Conservation (phyloP, 495 filamentous ascomycete species). For the Penicillium turbatum region DNA sequence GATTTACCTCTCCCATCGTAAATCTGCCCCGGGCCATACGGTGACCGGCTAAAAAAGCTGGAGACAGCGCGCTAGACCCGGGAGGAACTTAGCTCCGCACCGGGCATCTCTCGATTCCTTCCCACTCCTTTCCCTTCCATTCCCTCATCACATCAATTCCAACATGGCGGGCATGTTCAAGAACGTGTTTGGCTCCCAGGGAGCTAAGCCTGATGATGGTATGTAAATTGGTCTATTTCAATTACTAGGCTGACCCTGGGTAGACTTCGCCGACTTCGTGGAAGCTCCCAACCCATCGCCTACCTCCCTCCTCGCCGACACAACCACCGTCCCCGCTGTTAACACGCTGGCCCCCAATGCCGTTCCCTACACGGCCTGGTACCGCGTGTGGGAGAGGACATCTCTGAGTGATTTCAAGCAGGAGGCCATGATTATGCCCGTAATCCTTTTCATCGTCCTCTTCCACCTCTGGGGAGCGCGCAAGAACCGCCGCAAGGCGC, state of each 20-base stretch:
- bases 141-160: conserved; percentile 11
- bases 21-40: background rate
- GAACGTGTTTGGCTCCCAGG: conserved; percentile 60
- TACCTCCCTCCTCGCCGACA: conserved; percentile 41
- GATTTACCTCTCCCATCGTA: background rate
- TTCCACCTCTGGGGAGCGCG: conserved; percentile 80
- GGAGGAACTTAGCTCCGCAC: conserved; percentile 29
- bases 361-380: conserved; percentile 87
- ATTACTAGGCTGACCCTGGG: conserved; percentile 11
- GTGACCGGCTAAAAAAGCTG: conserved; percentile 16
- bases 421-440: conserved; percentile 75
- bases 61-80: conserved; percentile 26
- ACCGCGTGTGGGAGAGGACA: conserved; percentile 89
- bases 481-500: conserved; percentile 74
- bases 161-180: conserved; percentile 66
- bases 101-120: conserved; percentile 19
- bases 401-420: conserved; percentile 74
- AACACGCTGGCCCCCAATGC: conserved; percentile 44
- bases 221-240: conserved; percentile 25
- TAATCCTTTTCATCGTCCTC: conserved; percentile 66
- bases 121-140: conserved; percentile 30
- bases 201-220: conserved; percentile 58
- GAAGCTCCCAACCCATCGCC: conserved; percentile 62
- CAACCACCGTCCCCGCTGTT: conserved; percentile 41
- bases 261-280: conserved; percentile 79